Evolutionary conservation across 2,329 filamentous ascomycete genomes (phyloP), one percentile per base, ranked within the genome.

Genomic region (Corinectria fuckeliana): DNA sequence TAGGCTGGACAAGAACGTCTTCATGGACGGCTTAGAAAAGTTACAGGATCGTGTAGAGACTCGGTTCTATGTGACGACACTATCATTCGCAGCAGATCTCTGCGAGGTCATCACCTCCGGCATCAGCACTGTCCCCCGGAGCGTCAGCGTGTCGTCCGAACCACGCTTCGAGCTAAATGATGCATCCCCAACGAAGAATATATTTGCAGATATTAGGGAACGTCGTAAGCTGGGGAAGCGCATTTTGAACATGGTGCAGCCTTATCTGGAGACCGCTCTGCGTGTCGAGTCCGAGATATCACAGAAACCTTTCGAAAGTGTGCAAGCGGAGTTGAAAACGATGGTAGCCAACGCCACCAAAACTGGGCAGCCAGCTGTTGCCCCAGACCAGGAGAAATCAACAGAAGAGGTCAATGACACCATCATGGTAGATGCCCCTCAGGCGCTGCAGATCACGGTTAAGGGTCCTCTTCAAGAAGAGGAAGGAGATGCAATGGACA

Each of bases 161-260:
- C 65, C 73, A 36, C 69, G 69, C n/a, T 62, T 65, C 41, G 77
- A 78, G 30, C 62, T 69, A 5, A 76, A 69, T 67, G 84, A 73
- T 80, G 82, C 51, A 73, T 90, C 71, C 64, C 81, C 69, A 67
- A 78, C 64, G 63, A 88, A 79, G 75, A 79, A 76, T 69, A 82
- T 74, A 69, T 88, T 78, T 75, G 80, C 77, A 59, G 92, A 96
- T 69, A 87, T 92, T 60, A 91, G 91, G 58, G 91, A 96, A 67
- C 88, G 91, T 61, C 91, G 91, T 69, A 91, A 90, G 67, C 80
- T 96, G n/a, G 92, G 91, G 21, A 97, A 96, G 76, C 87, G 93
- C 23, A 96, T 97, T 61, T 84, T 96, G 65, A 96, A 92, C 74
- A 87, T 88, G 1, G 84, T 96, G 28, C 91, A 96, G 73, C 88